phyloP scores from a whole-genome alignment of 805 yeast genomes.

The Lipomyces mesembrius region DNA sequence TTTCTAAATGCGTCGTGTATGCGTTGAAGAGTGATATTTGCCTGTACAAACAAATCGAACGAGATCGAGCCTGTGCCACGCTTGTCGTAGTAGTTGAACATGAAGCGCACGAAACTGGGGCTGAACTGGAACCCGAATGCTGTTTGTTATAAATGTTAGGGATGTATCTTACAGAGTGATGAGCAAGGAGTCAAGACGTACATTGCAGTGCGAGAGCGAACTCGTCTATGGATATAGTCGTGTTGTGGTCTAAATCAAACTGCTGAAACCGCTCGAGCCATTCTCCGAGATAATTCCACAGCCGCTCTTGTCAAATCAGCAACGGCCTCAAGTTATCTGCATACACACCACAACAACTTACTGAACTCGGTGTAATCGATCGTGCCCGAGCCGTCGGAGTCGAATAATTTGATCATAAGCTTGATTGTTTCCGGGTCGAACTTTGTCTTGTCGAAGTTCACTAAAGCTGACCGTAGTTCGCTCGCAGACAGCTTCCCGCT shows the following conservation, averaged over 20 bases:
- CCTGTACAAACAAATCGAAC: conserved; percentile 82
- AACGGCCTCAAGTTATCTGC: no score
- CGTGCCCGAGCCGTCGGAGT: conserved; percentile 53
- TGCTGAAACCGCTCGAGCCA: conserved; percentile 67
- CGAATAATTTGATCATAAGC: conserved; percentile 64
- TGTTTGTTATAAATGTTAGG: conserved; percentile 14
- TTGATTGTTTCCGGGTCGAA: conserved; percentile 64
- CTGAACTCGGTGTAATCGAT: conserved; percentile 62
- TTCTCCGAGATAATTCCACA: conserved; percentile 70
- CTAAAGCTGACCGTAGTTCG: conserved; percentile 63
- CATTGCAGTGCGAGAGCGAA: conserved; percentile 59
- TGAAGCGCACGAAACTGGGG: conserved; percentile 58
- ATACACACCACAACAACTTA: conserved; percentile 34
- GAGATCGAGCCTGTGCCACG: conserved; percentile 51
- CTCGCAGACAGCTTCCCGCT: conserved; percentile 52
- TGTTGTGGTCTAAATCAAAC: conserved; percentile 63
- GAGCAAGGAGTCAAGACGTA: conserved; percentile 2
- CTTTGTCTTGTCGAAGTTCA: conserved; percentile 66
- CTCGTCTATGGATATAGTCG: conserved; percentile 68
- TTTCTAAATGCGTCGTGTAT: conserved; percentile 79
- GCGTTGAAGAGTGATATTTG: conserved; percentile 74
- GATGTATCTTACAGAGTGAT: no score
- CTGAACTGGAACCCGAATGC: conserved; percentile 70
- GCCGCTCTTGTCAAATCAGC: conserved; percentile 43
- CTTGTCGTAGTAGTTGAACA: conserved; percentile 55